Conservation (phyloP, 164 flowering plant species). For the Berberis thunbergii region DNA sequence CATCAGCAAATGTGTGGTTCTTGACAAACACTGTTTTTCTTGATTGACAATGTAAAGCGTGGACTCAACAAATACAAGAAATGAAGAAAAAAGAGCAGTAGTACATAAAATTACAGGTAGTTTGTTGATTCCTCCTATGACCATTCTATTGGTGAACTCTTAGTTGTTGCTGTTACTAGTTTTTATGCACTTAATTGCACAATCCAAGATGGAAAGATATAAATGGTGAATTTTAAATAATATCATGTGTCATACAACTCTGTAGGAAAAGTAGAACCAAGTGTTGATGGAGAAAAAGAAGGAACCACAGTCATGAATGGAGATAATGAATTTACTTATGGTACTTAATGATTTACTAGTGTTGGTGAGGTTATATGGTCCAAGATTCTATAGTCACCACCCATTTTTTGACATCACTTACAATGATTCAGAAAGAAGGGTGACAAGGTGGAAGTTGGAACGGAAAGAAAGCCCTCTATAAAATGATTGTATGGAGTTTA, state of each 20-base stretch:
- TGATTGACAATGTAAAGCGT: constrained; percentile 36
- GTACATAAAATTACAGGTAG: constrained; percentile 89
- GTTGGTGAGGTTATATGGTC: not conserved
- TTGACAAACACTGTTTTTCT: not conserved
- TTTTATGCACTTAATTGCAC: too few species aligned
- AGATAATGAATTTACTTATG: constrained; percentile 94
- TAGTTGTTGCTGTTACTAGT: too few species aligned
- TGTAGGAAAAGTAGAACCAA: constrained; percentile 88
- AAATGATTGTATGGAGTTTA: too few species aligned
- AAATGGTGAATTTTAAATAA: not conserved
- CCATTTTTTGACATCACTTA: too few species aligned
- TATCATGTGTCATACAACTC: constrained; percentile 2
- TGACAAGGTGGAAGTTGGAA: too few species aligned
- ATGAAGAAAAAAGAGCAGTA: constrained; percentile 99
- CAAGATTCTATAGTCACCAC: too few species aligned
- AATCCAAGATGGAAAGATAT: not conserved
- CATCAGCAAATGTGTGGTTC: not conserved
- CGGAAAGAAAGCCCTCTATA: too few species aligned
- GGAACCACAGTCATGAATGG: constrained; percentile 98
- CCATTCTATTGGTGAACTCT: not conserved
- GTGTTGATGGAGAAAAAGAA: constrained; percentile 98
- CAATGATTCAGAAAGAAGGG: too few species aligned
- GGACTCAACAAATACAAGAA: constrained; percentile 91
- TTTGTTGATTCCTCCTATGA: not conserved
- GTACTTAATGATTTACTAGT: constrained; percentile 18